A percentile compares a stretch with the other conserved stretches of the same genome.
Conservation (phyloP, 2,329 filamentous ascomycete genomes). For the Drechslerella coelobrocha region DNA sequence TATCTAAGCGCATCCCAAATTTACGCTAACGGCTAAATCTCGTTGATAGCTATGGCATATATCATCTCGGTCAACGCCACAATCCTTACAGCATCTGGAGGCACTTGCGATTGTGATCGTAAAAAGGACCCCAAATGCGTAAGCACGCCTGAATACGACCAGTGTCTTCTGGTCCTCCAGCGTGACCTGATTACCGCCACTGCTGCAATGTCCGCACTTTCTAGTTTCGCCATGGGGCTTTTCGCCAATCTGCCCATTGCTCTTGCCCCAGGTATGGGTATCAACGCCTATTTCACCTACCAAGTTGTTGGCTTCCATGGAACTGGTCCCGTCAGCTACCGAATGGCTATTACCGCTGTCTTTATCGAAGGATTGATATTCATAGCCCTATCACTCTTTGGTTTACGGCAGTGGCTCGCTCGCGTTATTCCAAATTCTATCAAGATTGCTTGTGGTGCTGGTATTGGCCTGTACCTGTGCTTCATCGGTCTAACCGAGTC, state of each 20-base stretch:
- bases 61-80: conserved; percentile 69
- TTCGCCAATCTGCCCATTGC: conserved; percentile 80
- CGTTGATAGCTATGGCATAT: conserved; percentile 69
- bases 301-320: conserved; percentile 78
- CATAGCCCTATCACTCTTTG: conserved; percentile 77
- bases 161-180: conserved; percentile 71
- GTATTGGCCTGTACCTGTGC: conserved; percentile 80
- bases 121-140: not conserved
- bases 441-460: conserved; percentile 84
- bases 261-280: conserved; percentile 76
- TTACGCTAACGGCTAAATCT: conserved; percentile 58
- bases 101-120: conserved; percentile 38
- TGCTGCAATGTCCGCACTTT: conserved; percentile 78
- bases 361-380: conserved; percentile 90
- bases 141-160: conserved; percentile 63
- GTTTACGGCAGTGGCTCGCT: conserved; percentile 86
- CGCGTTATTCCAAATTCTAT: conserved; percentile 82
- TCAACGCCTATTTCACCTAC: conserved; percentile 88
- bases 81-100: conserved; percentile 39
- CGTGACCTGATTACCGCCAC: conserved; percentile 84
- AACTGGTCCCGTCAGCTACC: conserved; percentile 73
- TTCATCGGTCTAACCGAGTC: conserved; percentile 74
- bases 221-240: conserved; percentile 82
- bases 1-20: not conserved
- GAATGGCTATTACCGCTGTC: conserved; percentile 80